Conservation (phyloP, 2,329 filamentous ascomycete genomes). For the Ophiocordyceps sinensis region DNA sequence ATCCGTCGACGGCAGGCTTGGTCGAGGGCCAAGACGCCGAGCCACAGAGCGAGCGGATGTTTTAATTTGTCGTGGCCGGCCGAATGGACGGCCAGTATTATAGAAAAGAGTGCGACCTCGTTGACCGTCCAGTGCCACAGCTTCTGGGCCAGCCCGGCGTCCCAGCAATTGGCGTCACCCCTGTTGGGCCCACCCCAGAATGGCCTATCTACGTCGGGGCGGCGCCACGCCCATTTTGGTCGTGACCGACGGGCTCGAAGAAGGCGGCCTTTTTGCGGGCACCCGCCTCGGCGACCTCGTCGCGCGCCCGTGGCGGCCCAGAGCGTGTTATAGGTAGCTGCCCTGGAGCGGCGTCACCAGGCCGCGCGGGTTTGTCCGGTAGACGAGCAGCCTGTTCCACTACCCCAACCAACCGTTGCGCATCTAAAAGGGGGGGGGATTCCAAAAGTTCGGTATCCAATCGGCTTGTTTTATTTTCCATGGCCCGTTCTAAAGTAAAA, state of each 20-base stretch:
- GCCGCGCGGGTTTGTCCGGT: neutral
- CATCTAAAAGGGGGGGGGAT: too few species aligned
- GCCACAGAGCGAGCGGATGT: neutral
- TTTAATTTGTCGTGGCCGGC: neutral
- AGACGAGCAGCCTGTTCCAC: conserved; percentile 11
- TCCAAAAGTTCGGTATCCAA: too few species aligned
- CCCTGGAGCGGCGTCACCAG: neutral
- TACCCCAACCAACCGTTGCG: conserved; percentile 5
- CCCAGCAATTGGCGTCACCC: conserved; percentile 9
- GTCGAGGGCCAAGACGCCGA: neutral
- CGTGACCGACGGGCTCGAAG: conserved; percentile 17
- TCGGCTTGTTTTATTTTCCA: too few species aligned
- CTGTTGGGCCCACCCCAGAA: conserved; percentile 6
- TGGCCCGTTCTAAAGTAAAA: too few species aligned
- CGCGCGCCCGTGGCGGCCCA: conserved; percentile 15
- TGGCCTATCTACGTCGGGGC: too few species aligned
- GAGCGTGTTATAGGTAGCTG: conserved; percentile 10
- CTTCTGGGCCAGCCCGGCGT: conserved; percentile 14
- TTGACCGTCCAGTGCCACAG: conserved; percentile 23
- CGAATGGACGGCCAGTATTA: too few species aligned
- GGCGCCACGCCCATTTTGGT: too few species aligned
- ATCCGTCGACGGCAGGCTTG: neutral
- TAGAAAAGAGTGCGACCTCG: too few species aligned
- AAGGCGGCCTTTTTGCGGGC: neutral
- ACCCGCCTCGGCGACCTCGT: conserved; percentile 5